phyloP scores from a whole-genome alignment of 768 basidiomycete species.

The Galerina marginata region DNA sequence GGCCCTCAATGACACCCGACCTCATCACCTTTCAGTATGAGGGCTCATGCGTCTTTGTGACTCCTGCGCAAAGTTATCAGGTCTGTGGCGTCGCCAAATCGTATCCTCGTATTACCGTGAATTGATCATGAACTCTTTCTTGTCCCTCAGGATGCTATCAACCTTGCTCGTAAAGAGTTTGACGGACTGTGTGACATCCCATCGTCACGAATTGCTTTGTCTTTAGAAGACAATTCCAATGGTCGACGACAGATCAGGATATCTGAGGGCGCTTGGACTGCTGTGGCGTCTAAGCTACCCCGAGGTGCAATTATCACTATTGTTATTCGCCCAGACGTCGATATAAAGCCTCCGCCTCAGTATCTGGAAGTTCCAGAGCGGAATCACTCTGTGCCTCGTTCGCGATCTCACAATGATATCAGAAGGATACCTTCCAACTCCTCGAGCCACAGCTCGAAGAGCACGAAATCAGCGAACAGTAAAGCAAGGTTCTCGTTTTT shows the following conservation, averaged over 20 bases:
- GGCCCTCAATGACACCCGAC: conserved; percentile 36
- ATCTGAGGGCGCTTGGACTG: conserved; percentile 55
- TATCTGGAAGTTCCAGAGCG: conserved; percentile 43
- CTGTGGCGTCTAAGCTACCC: conserved; percentile 42
- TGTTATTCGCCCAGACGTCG: conserved; percentile 38
- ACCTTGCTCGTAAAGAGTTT: conserved; percentile 39
- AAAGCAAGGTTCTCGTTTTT: neutral
- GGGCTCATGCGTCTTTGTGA: conserved; percentile 55
- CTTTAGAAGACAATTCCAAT: conserved; percentile 54
- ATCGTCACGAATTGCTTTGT: conserved; percentile 26
- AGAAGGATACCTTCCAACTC: too few species aligned
- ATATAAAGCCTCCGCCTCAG: conserved; percentile 37
- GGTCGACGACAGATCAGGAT: conserved; percentile 56
- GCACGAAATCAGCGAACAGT: neutral
- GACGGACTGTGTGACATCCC: conserved; percentile 42
- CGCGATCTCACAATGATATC: neutral
- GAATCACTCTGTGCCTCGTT: neutral
- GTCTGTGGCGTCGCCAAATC: conserved; percentile 32
- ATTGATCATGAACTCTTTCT: too few species aligned
- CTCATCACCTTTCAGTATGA: conserved; percentile 56
- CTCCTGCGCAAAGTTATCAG: conserved; percentile 45
- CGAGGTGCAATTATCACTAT: conserved; percentile 57
- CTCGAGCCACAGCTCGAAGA: conserved; percentile 12
- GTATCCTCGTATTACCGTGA: too few species aligned
- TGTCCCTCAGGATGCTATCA: too few species aligned